A percentile compares a stretch with the other conserved stretches of the same genome.
Conservation (phyloP, 179 eudicot species). For the Camellia oleifera region DNA sequence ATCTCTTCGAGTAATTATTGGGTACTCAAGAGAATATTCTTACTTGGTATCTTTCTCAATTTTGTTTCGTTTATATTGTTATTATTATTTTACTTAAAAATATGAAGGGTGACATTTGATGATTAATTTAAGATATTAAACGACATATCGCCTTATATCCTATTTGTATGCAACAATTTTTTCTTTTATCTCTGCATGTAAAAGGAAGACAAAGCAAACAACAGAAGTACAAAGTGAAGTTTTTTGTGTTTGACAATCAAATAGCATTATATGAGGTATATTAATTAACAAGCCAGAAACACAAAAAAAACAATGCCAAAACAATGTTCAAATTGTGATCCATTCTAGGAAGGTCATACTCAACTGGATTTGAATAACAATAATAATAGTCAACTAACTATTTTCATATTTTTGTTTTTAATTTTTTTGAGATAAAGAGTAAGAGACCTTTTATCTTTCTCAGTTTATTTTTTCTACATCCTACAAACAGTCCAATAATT, state of each 20-base stretch:
- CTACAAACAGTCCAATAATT: slow-evolving; percentile 7
- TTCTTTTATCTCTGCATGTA: not conserved
- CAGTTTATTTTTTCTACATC: not conserved
- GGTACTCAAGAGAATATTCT: too few relatives aligned
- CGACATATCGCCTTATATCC: too few relatives aligned
- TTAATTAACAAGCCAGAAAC: not conserved
- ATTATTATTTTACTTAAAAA: too few relatives aligned
- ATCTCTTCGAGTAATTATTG: too few relatives aligned
- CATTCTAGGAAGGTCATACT: not conserved
- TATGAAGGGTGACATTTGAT: too few relatives aligned
- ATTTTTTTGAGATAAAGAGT: not conserved
- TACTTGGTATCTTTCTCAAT: too few relatives aligned
- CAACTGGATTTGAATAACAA: not conserved
- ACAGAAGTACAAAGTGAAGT: not conserved
- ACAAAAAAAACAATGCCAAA: slow-evolving; percentile 15
- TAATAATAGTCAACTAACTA: not conserved
- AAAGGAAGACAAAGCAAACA: not conserved
- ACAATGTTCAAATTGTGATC: slow-evolving; percentile 9
- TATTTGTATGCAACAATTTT: too few relatives aligned
- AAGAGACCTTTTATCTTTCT: not conserved
- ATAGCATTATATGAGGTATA: not conserved
- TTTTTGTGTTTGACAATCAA: not conserved
- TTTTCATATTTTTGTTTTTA: not conserved
- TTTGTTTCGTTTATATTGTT: too few relatives aligned
- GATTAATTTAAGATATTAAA: too few relatives aligned